A percentile compares a stretch with the other conserved stretches of the same genome.
Conservation (phyloP, 208 protist genomes). For the Leishmania aethiopica region DNA sequence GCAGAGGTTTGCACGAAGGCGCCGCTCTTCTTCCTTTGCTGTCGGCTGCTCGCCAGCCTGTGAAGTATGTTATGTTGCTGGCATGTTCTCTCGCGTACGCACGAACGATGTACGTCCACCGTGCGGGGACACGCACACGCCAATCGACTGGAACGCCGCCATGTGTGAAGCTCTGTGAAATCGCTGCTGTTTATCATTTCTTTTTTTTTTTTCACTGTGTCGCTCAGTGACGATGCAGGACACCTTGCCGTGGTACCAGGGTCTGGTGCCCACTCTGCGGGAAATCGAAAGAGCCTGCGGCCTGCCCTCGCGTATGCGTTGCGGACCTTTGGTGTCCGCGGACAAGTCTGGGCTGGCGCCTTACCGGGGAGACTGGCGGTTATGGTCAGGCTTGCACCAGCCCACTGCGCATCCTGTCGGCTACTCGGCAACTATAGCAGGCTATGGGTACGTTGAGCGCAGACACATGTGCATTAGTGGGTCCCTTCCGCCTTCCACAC, state of each 20-base stretch:
- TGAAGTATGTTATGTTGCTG: too few species aligned
- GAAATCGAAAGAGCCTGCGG: too few species aligned
- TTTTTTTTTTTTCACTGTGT: too few species aligned
- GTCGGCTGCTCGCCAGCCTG: neutral
- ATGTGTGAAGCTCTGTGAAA: neutral
- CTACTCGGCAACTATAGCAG: too few species aligned
- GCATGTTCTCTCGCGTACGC: neutral
- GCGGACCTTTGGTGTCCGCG: too few species aligned
- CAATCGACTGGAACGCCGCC: neutral
- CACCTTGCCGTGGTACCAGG: neutral
- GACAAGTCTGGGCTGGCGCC: too few species aligned
- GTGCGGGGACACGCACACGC: neutral
- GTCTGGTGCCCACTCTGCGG: too few species aligned
- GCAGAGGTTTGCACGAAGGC: neutral
- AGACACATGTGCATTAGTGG: neutral
- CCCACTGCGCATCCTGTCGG: too few species aligned
- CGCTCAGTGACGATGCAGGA: neutral
- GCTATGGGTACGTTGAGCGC: neutral
- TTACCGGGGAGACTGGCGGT: too few species aligned
- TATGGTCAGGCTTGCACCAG: too few species aligned
- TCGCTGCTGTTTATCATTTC: neutral
- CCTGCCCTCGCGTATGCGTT: neutral
- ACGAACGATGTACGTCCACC: neutral
- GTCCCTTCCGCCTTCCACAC: neutral
- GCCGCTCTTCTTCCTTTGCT: neutral